Base-by-base conservation (phyloP, 148 eudicot species). In the Chenopodium album region DNA sequence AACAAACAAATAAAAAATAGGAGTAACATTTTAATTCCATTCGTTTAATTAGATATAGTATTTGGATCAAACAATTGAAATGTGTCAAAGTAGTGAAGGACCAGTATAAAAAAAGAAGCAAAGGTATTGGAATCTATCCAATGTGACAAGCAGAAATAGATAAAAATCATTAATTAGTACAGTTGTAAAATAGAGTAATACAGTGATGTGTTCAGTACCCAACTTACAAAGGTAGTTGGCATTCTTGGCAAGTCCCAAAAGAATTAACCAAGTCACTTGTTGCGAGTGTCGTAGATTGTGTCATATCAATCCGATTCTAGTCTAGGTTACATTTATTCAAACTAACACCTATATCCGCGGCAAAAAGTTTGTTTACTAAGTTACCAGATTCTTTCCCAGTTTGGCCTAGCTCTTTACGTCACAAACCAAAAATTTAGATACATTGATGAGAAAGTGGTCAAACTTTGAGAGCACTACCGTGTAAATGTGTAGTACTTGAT, bases 141-240 rank as follows among this genome's bases (percentile, higher is more conserved):
- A 37, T 73, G 7, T 48, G 63, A 74, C 77, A 74, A 74, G 37
- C 63, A 74, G 77, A 74, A 22, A 63, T n/a, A 13, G 60, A 8
- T 74, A 74, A 74, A 20, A 74, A 13, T 14, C n/a, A 74, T 74
- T 28, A 28, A 50, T 50, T 26, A 52, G 37, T 74, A 4, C 52
- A 50, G 16, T 47, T 1, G 31, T 74, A 50, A 50, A 50, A 10
- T 50, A 50, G 14, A 50, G 32, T 26, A 23, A 14, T 48, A 52
- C 6, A 37, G 44, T 37, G 34, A 48, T 74, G n/a, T 74, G 41
- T 50, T 26, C 63, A 74, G 20, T 73, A 59, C 60, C 76, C 32
- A 47, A 0, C 70, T 66, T 66, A 37, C 13, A 48, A 71, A n/a
- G 52, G 75, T 9, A 71, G 9, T 3, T 71, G 44, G 32, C 32